phyloP scores from a whole-genome alignment of 2,329 filamentous ascomycete species.

The Xylariaceae sp. region DNA sequence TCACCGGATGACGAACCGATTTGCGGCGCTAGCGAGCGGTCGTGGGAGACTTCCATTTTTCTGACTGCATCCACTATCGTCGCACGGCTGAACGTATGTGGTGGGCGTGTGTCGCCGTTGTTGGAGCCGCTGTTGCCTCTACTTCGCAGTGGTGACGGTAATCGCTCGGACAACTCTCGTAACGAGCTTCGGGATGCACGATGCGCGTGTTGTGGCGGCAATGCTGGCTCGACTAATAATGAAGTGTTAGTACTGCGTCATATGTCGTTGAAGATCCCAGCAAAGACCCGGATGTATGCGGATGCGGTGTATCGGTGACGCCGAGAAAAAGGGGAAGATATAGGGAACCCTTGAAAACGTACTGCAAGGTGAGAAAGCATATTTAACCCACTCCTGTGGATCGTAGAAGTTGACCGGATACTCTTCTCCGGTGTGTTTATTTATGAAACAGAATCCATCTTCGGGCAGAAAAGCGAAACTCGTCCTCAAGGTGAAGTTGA shows the following conservation, averaged over 20 bases:
- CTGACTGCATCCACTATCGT: slow-evolving; percentile 27
- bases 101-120: slow-evolving; percentile 20
- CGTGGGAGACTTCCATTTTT: slow-evolving; percentile 22
- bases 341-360: neutral
- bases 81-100: slow-evolving; percentile 21
- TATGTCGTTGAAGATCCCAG: neutral
- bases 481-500: slow-evolving; percentile 87
- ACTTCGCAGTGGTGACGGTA: slow-evolving; percentile 42
- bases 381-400: slow-evolving; percentile 70
- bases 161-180: slow-evolving; percentile 40
- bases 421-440: slow-evolving; percentile 72
- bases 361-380: slow-evolving; percentile 69
- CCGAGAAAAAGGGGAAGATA: neutral
- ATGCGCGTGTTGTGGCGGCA: slow-evolving; percentile 51
- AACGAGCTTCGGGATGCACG: slow-evolving; percentile 40
- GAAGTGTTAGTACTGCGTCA: neutral
- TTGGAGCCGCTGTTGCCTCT: slow-evolving; percentile 39
- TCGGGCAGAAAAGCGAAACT: slow-evolving; percentile 81
- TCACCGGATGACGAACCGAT: slow-evolving; percentile 37
- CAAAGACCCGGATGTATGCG: neutral
- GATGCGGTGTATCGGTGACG: neutral
- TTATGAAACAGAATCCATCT: slow-evolving; percentile 80
- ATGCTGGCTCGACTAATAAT: slow-evolving; percentile 47
- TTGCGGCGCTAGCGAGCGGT: slow-evolving; percentile 42
- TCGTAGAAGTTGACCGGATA: slow-evolving; percentile 84